phyloP scores from a whole-genome alignment of 2,329 filamentous ascomycete genomes.

The Paecilomyces sp. region DNA sequence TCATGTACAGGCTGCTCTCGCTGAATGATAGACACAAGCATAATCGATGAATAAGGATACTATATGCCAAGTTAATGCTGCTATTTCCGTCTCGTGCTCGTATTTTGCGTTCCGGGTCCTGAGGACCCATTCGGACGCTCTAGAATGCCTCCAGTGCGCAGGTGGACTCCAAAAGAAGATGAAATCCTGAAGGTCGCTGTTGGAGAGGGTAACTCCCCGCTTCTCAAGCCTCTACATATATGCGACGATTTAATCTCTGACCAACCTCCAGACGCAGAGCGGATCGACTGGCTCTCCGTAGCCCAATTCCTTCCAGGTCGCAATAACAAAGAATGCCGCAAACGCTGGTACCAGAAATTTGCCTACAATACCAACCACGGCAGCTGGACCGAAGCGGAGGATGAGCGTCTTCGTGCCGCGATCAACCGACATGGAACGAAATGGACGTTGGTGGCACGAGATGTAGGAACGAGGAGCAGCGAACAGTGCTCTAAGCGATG shows the following conservation, averaged over 20 bases:
- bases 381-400: constrained; percentile 5
- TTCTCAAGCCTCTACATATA: not conserved
- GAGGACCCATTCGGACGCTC: too few relatives aligned
- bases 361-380: constrained; percentile 7
- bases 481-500: constrained; percentile 10
- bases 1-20: too few relatives aligned
- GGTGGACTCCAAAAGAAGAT: not conserved
- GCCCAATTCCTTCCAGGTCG: constrained; percentile 7
- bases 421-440: constrained; percentile 7
- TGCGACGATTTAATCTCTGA: not conserved
- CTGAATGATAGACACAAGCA: too few relatives aligned
- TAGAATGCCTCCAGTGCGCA: not conserved
- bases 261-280: constrained; percentile 3
- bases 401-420: constrained; percentile 6
- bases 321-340: constrained; percentile 10
- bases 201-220: not conserved
- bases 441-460: constrained; percentile 8
- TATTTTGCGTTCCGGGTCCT: too few relatives aligned
- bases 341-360: constrained; percentile 9
- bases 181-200: not conserved
- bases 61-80: too few relatives aligned
- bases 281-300: constrained; percentile 8
- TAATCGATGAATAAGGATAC: too few relatives aligned
- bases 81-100: too few relatives aligned
- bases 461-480: constrained; percentile 7